phyloP scores from a whole-genome alignment of 2,329 filamentous ascomycete species.

The Rhynchosporium agropyri region DNA sequence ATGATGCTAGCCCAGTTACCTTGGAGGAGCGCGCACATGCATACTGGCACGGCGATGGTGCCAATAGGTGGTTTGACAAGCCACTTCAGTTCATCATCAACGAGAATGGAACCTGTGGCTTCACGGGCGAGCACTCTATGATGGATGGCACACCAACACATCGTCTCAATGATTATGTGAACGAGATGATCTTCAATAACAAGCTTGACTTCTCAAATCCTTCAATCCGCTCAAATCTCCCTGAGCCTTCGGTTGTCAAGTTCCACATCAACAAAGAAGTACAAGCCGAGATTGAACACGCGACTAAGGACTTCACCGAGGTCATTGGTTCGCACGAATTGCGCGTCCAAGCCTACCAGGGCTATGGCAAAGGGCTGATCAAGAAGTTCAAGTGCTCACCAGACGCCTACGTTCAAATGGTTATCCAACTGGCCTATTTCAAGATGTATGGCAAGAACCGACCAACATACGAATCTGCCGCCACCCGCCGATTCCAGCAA shows the following conservation, averaged over 20 bases:
- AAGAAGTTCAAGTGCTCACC: conserved; percentile 99
- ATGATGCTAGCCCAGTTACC: conserved; percentile 88
- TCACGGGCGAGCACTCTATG: conserved; percentile 99
- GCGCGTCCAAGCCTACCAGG: conserved; percentile 92
- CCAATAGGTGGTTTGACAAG: conserved; percentile 98
- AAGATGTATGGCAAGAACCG: conserved; percentile 99
- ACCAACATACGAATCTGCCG: conserved; percentile 95
- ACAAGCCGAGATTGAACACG: conserved; percentile 75
- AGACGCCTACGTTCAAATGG: conserved; percentile 97
- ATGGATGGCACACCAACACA: conserved; percentile 99
- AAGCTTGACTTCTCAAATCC: conserved; percentile 88
- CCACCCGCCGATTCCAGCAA: conserved; percentile 92
- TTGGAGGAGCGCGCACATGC: conserved; percentile 92
- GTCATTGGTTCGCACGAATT: conserved; percentile 89
- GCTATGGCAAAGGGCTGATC: conserved; percentile 96
- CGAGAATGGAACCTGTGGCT: conserved; percentile 95
- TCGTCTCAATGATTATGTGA: conserved; percentile 92
- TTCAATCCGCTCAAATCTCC: conserved; percentile 75
- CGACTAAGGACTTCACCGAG: conserved; percentile 74
- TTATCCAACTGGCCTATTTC: conserved; percentile 96
- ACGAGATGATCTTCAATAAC: conserved; percentile 89
- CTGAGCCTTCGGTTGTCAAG: conserved; percentile 75
- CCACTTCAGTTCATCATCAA: conserved; percentile 97
- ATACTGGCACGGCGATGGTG: conserved; percentile 98
- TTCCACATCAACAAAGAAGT: conserved; percentile 79